Conservation (phyloP, 1,139 yeast genomes). For the Tardiomyces digboiensis region DNA sequence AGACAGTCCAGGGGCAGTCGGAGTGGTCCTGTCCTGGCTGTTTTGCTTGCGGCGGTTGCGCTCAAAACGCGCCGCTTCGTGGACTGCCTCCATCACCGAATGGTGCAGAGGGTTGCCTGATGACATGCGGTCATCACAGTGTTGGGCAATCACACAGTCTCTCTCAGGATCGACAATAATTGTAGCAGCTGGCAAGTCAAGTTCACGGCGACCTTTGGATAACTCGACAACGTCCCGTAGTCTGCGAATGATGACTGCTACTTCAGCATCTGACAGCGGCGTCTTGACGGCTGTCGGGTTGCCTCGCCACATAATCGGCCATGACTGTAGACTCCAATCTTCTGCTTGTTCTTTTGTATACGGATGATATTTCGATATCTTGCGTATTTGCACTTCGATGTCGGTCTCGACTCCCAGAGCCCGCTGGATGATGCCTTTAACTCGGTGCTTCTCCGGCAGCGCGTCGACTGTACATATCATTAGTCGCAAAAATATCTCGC, state of each 20-base stretch:
- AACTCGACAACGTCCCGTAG: slow-evolving; percentile 15
- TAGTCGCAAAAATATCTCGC: slow-evolving; percentile 19
- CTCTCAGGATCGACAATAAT: slow-evolving; percentile 40
- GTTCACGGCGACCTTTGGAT: not conserved
- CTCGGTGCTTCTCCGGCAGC: slow-evolving; percentile 10
- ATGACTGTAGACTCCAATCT: slow-evolving; percentile 55
- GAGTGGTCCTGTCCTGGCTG: slow-evolving; percentile 3
- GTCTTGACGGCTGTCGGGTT: slow-evolving; percentile 74
- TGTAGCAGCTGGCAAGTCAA: slow-evolving; percentile 33
- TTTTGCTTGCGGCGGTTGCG: slow-evolving; percentile 23
- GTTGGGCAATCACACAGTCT: slow-evolving; percentile 28
- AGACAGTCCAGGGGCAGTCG: not conserved
- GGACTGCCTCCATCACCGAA: slow-evolving; percentile 65
- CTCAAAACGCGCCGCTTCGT: slow-evolving; percentile 45
- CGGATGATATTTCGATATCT: slow-evolving; percentile 47
- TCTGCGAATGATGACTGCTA: slow-evolving; percentile 31
- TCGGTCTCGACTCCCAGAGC: slow-evolving; percentile 13
- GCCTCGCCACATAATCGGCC: slow-evolving; percentile 96
- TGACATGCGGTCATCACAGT: slow-evolving; percentile 31
- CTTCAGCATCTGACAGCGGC: slow-evolving; percentile 41
- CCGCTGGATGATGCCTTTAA: slow-evolving; percentile 3
- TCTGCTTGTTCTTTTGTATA: slow-evolving; percentile 51
- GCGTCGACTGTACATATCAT: slow-evolving; percentile 23
- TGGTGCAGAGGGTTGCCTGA: slow-evolving; percentile 50
- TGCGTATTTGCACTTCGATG: slow-evolving; percentile 18